Evolutionary conservation across 306 rosid species (phyloP), one percentile per base, ranked within the genome.

Genomic region (Lablab purpureus): DNA sequence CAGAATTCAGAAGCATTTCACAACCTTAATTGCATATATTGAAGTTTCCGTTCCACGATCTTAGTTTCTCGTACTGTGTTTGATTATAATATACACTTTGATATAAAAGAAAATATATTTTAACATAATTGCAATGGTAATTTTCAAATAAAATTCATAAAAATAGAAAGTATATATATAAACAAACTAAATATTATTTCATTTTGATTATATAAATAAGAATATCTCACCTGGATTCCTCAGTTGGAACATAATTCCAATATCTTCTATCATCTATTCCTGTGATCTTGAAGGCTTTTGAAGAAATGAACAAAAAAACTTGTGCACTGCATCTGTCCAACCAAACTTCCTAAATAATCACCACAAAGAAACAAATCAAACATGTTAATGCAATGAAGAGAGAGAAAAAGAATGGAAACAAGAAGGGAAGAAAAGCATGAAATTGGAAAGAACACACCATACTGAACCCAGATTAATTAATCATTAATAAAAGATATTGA

Each of bases 221-320:
- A 34, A 56, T 47, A 74, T 52, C 7, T 86, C 66, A 92, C 98
- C 98, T 92, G 63, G 98, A 90, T 90, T 94, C 97, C 15, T 90
- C 89, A 3, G 93, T 87, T 6, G 94, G 84, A 60, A 94, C 77
- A 73, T 83, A 76, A 65, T 68, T 94, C 98, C 98, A 90, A 80
- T 92, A 94, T 88, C 98, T 89, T 84, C 98, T 87, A 73, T 94
- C 98, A 25, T 89, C 93, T 32, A 94, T 92, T 80, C 97, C 97
- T 0, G 97, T 94, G 27, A 94, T 92, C 84, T 86, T 89, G 79
- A 94, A 79, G 2, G 91, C 89, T 81, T 83, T 92, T 0, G 97
- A 84, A 13, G 97, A 94, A 46, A 94, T 87, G 32, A 88, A 74
- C 82, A 92, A 15, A 76, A 82, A 90, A 79, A 81, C 83, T 75